Conservation (phyloP, 2,329 filamentous ascomycete genomes). For the Xylaria sp. region DNA sequence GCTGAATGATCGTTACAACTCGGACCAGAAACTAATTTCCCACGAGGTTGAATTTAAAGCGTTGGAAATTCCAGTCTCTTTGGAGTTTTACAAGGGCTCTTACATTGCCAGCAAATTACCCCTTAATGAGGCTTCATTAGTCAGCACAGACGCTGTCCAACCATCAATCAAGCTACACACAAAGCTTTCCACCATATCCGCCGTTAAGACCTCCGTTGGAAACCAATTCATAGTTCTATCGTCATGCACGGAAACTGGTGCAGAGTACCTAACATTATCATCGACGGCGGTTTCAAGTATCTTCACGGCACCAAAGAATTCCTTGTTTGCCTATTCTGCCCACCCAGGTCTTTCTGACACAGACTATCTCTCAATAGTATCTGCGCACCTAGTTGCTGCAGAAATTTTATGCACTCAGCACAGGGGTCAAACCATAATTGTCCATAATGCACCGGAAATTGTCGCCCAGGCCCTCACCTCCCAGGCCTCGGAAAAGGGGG, state of each 20-base stretch:
- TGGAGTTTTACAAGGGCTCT: neutral
- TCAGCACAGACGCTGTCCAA: neutral
- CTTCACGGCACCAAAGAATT: neutral
- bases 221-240: neutral
- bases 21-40: neutral
- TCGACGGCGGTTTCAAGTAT: neutral
- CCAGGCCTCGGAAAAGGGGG: neutral
- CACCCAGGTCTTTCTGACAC: neutral
- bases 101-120: neutral
- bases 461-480: neutral
- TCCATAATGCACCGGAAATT: neutral
- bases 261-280: neutral
- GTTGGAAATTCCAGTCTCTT: neutral
- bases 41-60: neutral
- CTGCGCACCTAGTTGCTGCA: neutral
- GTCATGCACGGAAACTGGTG: neutral
- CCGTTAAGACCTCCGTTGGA: neutral
- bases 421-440: neutral
- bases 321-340: neutral
- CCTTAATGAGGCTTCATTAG: too few relatives aligned
- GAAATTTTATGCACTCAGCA: neutral
- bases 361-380: neutral
- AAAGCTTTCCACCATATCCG: neutral
- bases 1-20: constrained; percentile 26
- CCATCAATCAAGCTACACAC: neutral